Evolutionary conservation across 345 rosid species (phyloP), one percentile per base, ranked within the genome.

Genomic region (Anacardium occidentale): DNA sequence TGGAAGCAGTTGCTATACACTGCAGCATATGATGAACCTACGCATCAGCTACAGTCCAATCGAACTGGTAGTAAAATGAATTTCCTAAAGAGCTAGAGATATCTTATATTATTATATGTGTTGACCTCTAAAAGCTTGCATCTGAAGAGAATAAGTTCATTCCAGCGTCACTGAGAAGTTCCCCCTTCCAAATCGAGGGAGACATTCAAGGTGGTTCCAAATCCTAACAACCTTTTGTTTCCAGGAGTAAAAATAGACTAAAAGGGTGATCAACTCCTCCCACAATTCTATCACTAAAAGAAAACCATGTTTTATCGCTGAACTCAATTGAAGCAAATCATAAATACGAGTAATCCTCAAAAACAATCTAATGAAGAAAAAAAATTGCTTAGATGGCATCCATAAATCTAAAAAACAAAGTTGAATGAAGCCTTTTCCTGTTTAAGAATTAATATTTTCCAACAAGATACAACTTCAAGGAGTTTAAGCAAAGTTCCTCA

Each of bases 401-500:
- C 52, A 42, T 20, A 63, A 42, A 29, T 11, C 10, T 63, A 29
- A 40, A 21, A 42, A 24, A 51, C 12, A 52, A 52, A 44, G 48
- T 52, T 14, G 2, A 66, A 52, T 13, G 12, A 14, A 34, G 37
- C 44, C 9, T 12, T 53, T 37, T 13, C 25, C 40, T 56, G 54
- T 55, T 69, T 24, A 18, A 56, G 14, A 21, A 24, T 22, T 45
- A 42, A 69, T 42, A 57, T 26, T 15, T 56, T 69, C 42, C 18
- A 42, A 26, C 6, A 40, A 44, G 50, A 34, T n/a, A 1, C 71
- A 47, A 29, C n/a, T 44, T 51, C 59, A 21, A 68, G 54, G 1
- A 25, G 40, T 47, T 63, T n/a, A 55, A 53, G 74, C 50, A 63
- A 47, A 75, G 62, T 74, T 29, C 9, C 97, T 86, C 79, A 94